A percentile compares a stretch with the other conserved stretches of the same genome.
Evolutionary conservation across 805 yeast genomes (phyloP).

Genomic region (Kazachstania taianensis): DNA sequence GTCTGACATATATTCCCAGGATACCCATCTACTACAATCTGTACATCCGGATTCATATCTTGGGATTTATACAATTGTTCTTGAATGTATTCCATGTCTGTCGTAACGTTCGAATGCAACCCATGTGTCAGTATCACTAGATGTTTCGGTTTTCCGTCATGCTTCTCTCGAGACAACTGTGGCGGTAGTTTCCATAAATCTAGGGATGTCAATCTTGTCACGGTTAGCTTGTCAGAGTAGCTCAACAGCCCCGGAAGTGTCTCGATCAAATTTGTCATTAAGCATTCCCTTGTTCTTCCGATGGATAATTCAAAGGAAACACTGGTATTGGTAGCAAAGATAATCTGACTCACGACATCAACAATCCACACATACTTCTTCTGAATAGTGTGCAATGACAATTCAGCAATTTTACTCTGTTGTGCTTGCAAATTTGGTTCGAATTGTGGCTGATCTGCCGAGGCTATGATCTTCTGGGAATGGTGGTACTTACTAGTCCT

Average conservation of each 20-base stretch:
- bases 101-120: conserved; percentile 62
- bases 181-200: conserved; percentile 66
- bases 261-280: conserved; percentile 15
- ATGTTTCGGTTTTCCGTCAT: conserved; percentile 38
- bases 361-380: conserved; percentile 54
- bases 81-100: conserved; percentile 65
- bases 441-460: conserved; percentile 69
- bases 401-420: conserved; percentile 47
- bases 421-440: conserved; percentile 67
- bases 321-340: conserved; percentile 53
- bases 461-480: conserved; percentile 41
- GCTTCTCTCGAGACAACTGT: conserved; percentile 8
- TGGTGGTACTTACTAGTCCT: conserved; percentile 45
- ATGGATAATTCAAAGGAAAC: conserved; percentile 54
- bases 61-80: conserved; percentile 49
- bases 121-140: conserved; percentile 70
- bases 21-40: conserved; percentile 54
- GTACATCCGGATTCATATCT: conserved; percentile 30
- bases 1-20: conserved; percentile 68
- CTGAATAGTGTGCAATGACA: conserved; percentile 55
- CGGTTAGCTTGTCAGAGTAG: conserved; percentile 31
- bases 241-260: conserved; percentile 24
- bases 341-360: conserved; percentile 60
- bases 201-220: conserved; percentile 43
- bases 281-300: conserved; percentile 31